Base-by-base conservation (phyloP, 805 yeast genomes). In the Cyberlindnera misumaiensis region DNA sequence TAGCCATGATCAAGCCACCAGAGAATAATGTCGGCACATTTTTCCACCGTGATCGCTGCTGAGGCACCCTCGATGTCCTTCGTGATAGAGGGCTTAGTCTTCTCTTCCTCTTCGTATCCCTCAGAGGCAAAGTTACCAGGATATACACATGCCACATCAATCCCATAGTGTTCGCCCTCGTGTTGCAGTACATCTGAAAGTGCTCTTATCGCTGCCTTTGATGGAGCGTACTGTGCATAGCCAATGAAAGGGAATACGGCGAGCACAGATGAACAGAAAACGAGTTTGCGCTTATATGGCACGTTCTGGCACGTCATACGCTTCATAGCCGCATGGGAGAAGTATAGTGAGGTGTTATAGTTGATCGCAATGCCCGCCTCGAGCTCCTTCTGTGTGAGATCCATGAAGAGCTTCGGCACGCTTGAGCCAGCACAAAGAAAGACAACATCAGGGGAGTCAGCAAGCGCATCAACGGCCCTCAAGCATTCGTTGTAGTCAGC, bases 81-180 rank as follows among this genome's bases (percentile, higher is more conserved):
- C 1, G 97, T 88, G 40, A 93, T 85, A 9, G 68, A 73, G 0
- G 98, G 97, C 57, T 93, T 93, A 3, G 94, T 82, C 40, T 63
- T 60, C 55, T 89, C 82, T 59, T 93, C 99, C 42, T 78, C 77
- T 3, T 63, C 73, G 53, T 60, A 93, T 0, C 98, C 99, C 58
- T 89, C 97, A 46, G 94, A 80, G 34, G 69, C 74, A 60, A 90
- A 88, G 55, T 87, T 88, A 0, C 98, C 98, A 0, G 97, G 95
- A 52, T 77, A 80, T 0, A 87, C 77, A 43, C 86, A 77, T 5
- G 82, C 73, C 0, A 93, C 83, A 20, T 81, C 63, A 45, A 81
- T 77, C 43, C 80, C 72, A 51, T 77, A 80, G 5, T 83, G 80
- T 1, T 68, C 52, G 31, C 83, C 67, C 56, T 93, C 99, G 49